Conservation (phyloP, 2,329 filamentous ascomycete genomes). For the Aureobasidium leucospermi region DNA sequence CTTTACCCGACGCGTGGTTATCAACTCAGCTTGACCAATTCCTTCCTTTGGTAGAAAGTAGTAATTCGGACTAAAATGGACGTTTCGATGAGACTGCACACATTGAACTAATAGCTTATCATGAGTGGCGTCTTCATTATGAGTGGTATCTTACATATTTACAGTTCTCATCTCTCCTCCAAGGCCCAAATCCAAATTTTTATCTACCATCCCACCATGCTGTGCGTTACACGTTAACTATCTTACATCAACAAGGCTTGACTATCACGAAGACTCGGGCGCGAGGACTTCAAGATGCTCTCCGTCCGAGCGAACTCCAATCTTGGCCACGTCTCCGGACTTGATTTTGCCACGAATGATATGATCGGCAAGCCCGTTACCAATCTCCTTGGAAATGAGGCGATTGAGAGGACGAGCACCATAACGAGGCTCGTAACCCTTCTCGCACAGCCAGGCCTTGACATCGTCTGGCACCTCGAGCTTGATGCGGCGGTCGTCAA, state of each 20-base stretch:
- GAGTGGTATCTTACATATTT: slow-evolving; percentile 6
- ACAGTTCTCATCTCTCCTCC: not conserved
- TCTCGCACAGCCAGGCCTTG: slow-evolving; percentile 78
- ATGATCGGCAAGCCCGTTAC: slow-evolving; percentile 80
- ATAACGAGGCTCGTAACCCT: slow-evolving; percentile 85
- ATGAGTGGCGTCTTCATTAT: slow-evolving; percentile 1
- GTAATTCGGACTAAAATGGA: no score
- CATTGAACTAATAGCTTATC: not conserved
- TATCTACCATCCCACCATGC: not conserved
- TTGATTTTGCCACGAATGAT: slow-evolving; percentile 82
- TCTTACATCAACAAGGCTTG: not conserved
- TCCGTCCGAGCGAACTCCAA: slow-evolving; percentile 57
- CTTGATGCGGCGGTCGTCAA: slow-evolving; percentile 78
- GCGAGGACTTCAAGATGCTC: slow-evolving; percentile 26
- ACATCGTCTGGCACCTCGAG: slow-evolving; percentile 65
- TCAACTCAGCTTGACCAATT: no score
- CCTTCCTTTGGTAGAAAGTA: no score
- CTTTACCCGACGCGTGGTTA: no score
- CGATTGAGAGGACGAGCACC: slow-evolving; percentile 87
- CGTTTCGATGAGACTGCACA: no score
- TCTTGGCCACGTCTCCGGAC: slow-evolving; percentile 64
- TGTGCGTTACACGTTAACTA: not conserved
- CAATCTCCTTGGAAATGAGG: slow-evolving; percentile 82
- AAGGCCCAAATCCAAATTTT: not conserved
- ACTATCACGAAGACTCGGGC: not conserved